Evolutionary conservation across 2,329 filamentous ascomycete species (phyloP).

Genomic region (Laburnicola sp.): DNA sequence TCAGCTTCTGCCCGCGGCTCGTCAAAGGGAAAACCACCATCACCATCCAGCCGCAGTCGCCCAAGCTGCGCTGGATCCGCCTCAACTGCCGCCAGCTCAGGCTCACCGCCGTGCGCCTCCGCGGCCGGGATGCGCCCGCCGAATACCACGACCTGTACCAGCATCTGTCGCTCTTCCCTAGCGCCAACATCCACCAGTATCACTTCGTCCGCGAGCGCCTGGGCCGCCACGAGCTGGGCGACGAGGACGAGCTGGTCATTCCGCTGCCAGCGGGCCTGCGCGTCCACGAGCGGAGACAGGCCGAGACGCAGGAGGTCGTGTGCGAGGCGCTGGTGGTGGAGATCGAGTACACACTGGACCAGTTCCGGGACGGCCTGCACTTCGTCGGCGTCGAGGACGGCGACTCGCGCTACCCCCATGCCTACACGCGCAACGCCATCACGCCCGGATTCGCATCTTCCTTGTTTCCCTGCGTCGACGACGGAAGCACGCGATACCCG

Average conservation of each 20-base stretch:
- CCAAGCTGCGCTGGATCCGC: conserved; percentile 58
- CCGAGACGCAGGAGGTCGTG: conserved; percentile 29
- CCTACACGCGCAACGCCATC: conserved; percentile 81
- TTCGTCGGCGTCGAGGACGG: conserved; percentile 83
- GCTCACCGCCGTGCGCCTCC: conserved; percentile 55
- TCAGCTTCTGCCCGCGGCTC: conserved; percentile 77
- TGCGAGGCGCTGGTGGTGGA: conserved; percentile 65
- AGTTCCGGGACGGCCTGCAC: conserved; percentile 82
- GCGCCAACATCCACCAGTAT: conserved; percentile 70
- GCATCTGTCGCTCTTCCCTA: conserved; percentile 63
- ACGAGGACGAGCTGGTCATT: conserved; percentile 62
- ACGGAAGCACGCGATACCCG: conserved; percentile 74
- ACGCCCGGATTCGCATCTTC: conserved; percentile 79
- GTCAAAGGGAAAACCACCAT: conserved; percentile 81
- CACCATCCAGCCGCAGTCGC: conserved; percentile 68
- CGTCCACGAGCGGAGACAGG: conserved; percentile 62
- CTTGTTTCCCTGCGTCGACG: conserved; percentile 92
- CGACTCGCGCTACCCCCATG: conserved; percentile 84
- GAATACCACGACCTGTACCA: conserved; percentile 68
- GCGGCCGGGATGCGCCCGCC: conserved; percentile 44
- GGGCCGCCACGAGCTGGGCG: conserved; percentile 58
- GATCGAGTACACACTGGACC: conserved; percentile 76
- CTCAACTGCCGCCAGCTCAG: conserved; percentile 67
- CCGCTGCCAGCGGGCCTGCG: conserved; percentile 62
- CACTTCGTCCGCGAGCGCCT: conserved; percentile 73